Conservation (phyloP, 1,284 basidiomycete genomes). For the Sporisorium scitamineum region DNA sequence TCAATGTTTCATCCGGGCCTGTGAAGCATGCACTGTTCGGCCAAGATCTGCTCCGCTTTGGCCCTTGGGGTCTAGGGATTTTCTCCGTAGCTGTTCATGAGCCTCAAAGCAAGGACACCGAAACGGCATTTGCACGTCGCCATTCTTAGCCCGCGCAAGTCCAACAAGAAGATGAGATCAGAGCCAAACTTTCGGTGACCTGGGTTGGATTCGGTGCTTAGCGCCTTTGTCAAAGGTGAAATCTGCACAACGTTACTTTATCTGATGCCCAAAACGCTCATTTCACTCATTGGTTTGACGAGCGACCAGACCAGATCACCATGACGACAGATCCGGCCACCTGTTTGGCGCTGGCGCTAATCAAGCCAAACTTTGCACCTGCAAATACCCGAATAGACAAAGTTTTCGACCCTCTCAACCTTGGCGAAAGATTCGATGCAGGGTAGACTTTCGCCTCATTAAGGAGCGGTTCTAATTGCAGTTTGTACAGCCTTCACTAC, state of each 20-base stretch:
- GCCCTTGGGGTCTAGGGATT: not conserved
- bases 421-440: not conserved
- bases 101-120: not conserved
- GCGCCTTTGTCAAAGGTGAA: no score
- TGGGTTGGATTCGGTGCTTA: no score
- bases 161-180: not conserved
- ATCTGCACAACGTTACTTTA: no score
- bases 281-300: not conserved
- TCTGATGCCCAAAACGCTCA: no score
- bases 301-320: not conserved
- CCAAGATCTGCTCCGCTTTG: not conserved
- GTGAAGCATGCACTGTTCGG: not conserved
- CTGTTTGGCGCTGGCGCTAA: not conserved
- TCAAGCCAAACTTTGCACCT: not conserved
- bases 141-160: not conserved
- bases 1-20: not conserved
- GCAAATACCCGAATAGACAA: no score
- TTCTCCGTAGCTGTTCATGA: not conserved
- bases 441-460: not conserved
- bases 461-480: not conserved
- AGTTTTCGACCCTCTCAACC: not conserved
- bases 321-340: not conserved
- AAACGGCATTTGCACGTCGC: not conserved
- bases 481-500: not conserved
- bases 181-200: not conserved